Conservation (phyloP, 2,329 filamentous ascomycete species). For the Fusarium musae region DNA sequence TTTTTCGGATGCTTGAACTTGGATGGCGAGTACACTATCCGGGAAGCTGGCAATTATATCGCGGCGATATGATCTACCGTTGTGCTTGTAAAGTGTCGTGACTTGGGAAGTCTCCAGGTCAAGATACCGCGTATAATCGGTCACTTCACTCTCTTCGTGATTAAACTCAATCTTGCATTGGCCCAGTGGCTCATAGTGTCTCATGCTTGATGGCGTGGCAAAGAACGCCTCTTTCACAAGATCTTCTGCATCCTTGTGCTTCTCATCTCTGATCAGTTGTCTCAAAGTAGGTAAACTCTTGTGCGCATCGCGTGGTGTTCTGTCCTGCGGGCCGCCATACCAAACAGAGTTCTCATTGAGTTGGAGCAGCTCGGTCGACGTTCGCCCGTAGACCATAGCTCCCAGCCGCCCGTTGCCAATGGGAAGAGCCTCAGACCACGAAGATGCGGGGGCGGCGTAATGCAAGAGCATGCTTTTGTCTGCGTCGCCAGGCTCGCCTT, state of each 20-base stretch:
- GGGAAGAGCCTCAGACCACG: slow-evolving; percentile 53
- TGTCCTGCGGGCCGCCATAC: slow-evolving; percentile 57
- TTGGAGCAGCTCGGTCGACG: slow-evolving; percentile 53
- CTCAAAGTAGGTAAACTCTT: slow-evolving; percentile 32
- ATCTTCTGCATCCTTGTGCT: slow-evolving; percentile 39
- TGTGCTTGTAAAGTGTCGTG: slow-evolving; percentile 51
- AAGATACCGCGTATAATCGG: slow-evolving; percentile 52
- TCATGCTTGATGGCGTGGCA: slow-evolving; percentile 39
- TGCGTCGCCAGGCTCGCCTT: background rate
- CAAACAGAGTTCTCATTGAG: slow-evolving; percentile 62
- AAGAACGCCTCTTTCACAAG: slow-evolving; percentile 40
- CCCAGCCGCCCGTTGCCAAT: slow-evolving; percentile 60
- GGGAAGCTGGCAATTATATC: slow-evolving; percentile 56
- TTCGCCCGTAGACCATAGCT: slow-evolving; percentile 57
- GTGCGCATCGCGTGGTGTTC: slow-evolving; percentile 50
- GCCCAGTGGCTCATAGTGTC: slow-evolving; percentile 49
- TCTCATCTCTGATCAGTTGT: slow-evolving; percentile 38
- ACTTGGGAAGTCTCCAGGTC: slow-evolving; percentile 52
- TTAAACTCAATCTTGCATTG: slow-evolving; percentile 53
- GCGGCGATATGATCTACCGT: slow-evolving; percentile 47
- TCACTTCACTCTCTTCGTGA: slow-evolving; percentile 44
- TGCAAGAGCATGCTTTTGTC: slow-evolving; percentile 34
- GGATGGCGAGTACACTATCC: slow-evolving; percentile 50
- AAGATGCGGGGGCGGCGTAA: slow-evolving; percentile 39
- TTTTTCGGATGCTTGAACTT: slow-evolving; percentile 31